Conservation (phyloP, 257 asterid genomes). For the Haberlea rhodopensis region DNA sequence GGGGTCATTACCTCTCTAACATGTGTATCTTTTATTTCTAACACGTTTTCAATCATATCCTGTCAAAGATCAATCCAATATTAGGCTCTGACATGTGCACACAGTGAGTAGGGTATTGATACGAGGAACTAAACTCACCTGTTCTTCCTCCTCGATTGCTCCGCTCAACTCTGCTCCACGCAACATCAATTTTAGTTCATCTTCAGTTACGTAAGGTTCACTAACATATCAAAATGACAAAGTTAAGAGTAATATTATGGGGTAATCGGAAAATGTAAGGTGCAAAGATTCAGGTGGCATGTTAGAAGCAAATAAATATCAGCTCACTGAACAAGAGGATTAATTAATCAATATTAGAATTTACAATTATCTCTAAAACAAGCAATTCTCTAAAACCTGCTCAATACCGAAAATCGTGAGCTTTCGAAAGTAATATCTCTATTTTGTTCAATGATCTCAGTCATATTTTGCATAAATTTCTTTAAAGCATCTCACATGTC, state of each 20-base stretch:
- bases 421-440: background rate
- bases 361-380: background rate
- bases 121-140: conserved; percentile 41
- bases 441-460: conserved; percentile 17
- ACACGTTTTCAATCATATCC: conserved; percentile 98
- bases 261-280: conserved; percentile 13
- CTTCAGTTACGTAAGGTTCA: conserved; percentile 97
- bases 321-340: conserved; percentile 8
- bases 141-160: conserved; percentile 99
- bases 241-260: conserved; percentile 13
- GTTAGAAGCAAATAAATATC: conserved; percentile 8
- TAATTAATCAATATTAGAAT: too few relatives aligned
- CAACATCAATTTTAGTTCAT: conserved; percentile 93
- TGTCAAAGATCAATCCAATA: conserved; percentile 37
- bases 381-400: background rate
- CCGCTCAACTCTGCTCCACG: conserved; percentile 99
- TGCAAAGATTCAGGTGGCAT: conserved; percentile 16
- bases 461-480: conserved; percentile 1
- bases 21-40: conserved; percentile 97
- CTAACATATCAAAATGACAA: conserved; percentile 43
- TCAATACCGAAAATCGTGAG: background rate
- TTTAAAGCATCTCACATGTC: background rate
- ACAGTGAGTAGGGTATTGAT: conserved; percentile 8
- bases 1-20: conserved; percentile 99
- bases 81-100: conserved; percentile 4